phyloP scores from a whole-genome alignment of 2,329 filamentous ascomycete genomes.

The Aspergillus cejpii region DNA sequence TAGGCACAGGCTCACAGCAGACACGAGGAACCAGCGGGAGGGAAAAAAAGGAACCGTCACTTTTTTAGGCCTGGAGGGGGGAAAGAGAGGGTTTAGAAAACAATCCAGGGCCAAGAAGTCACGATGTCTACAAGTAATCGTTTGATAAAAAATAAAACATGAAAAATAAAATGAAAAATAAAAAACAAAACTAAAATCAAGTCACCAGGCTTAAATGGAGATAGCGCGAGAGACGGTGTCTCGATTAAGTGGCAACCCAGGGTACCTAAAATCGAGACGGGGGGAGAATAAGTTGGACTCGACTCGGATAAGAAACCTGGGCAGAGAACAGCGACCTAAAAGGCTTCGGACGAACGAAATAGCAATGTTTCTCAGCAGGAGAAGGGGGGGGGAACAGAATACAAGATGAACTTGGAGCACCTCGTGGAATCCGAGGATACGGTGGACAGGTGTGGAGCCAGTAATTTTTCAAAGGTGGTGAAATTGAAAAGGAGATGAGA shows the following conservation, averaged over 20 bases:
- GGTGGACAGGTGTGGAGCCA: conserved; percentile 29
- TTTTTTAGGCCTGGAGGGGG: conserved; percentile 17
- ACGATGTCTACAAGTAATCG: conserved; percentile 4
- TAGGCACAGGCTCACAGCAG: conserved; percentile 25
- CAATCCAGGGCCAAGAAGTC: conserved; percentile 10
- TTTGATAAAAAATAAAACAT: conserved; percentile 3
- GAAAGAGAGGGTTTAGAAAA: conserved; percentile 20
- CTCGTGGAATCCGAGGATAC: conserved; percentile 38
- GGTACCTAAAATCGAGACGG: conserved; percentile 21
- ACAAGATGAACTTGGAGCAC: conserved; percentile 13
- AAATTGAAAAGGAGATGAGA: conserved; percentile 2
- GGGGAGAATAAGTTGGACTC: conserved; percentile 22
- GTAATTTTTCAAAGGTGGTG: conserved; percentile 18
- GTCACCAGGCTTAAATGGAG: conserved; percentile 18
- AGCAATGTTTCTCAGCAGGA: conserved; percentile 23
- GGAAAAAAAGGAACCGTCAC: conserved; percentile 18
- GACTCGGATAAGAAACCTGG: conserved; percentile 24
- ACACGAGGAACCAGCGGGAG: conserved; percentile 33
- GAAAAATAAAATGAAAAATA: conserved; percentile 8
- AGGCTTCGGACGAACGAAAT: conserved; percentile 19
- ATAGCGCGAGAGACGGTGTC: conserved; percentile 22
- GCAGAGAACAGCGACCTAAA: conserved; percentile 29
- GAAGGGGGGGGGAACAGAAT: conserved; percentile 4
- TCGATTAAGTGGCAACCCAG: conserved; percentile 23
- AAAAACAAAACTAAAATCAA: too few species aligned